Evolutionary conservation across 768 basidiomycete genomes (phyloP).

Genomic region (Coprinellus micaceus): DNA sequence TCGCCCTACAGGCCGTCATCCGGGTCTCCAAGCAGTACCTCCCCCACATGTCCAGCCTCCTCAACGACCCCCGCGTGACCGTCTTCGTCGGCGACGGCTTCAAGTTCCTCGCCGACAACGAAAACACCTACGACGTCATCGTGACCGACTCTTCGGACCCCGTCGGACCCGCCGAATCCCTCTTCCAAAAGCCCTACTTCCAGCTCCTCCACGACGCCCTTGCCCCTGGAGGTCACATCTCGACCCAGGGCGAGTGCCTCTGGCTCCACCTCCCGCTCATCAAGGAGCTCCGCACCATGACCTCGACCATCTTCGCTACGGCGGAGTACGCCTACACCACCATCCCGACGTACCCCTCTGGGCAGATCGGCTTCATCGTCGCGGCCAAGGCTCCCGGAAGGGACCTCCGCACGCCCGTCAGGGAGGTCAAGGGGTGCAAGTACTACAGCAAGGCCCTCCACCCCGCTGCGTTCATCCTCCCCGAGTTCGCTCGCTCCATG

Average conservation of each 20-base stretch:
- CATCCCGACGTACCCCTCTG: conserved; percentile 97
- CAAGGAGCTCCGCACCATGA: conserved; percentile 64
- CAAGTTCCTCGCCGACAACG: conserved; percentile 90
- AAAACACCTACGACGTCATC: conserved; percentile 90
- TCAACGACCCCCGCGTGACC: conserved; percentile 74
- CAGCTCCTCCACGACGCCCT: conserved; percentile 89
- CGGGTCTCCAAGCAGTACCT: conserved; percentile 92
- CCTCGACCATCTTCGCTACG: conserved; percentile 70
- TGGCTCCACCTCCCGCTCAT: conserved; percentile 95
- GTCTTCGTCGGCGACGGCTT: conserved; percentile 94
- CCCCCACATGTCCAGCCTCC: conserved; percentile 87
- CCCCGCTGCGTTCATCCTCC: conserved; percentile 78
- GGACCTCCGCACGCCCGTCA: conserved; percentile 68
- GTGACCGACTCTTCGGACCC: conserved; percentile 99
- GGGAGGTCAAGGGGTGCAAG: conserved; percentile 63
- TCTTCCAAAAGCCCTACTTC: conserved; percentile 98
- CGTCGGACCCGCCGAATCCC: conserved; percentile 88
- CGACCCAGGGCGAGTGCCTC: conserved; percentile 92
- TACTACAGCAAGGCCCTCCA: conserved; percentile 90
- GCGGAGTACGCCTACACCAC: conserved; percentile 93
- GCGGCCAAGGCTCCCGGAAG: conserved; percentile 74
- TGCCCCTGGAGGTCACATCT: conserved; percentile 85
- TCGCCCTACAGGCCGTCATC: conserved; percentile 70
- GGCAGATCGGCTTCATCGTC: conserved; percentile 93
- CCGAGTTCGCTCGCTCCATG: conserved; percentile 81